Base-by-base conservation (phyloP, 441 rosid genomes). In the Heliophila coronopifolia region DNA sequence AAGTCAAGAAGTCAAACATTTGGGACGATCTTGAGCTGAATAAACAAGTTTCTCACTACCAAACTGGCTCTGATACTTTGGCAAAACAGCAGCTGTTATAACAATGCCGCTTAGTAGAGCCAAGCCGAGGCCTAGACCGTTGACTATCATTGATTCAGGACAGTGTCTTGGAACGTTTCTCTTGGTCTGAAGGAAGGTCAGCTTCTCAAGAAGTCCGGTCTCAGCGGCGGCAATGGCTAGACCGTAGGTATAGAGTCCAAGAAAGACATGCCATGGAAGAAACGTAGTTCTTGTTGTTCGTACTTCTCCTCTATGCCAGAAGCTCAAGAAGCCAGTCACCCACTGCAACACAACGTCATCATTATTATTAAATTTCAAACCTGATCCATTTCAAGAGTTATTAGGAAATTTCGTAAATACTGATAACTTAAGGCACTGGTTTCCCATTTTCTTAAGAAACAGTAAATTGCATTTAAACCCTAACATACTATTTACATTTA, bases 151-250 rank as follows among this genome's bases (percentile, higher is more conserved):
- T 45, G 95, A 81, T 66, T 90, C 95, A 1, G 80, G 61, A 25
- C 80, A 56, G 34, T 41, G 78, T 36, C 54, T 77, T 0, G 72
- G 43, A 0, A 58, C 72, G 61, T 62, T 72, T 59, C 80, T 64
- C 17, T 58, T 70, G 3, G 72, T 57, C 65, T 90, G 94, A 65
- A 81, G 61, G 58, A 84, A 77, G 0, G 95, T 82, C 36, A 86
- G 43, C 55, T 82, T 84, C 80, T 86, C 94, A 7, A 86, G 66
- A 0, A 86, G 74, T 11, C 98, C 94, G 0, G 98, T 90, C 62
- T 90, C 96, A 0, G 96, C 95, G 0, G 96, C 82, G 17, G 81
- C 85, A 61, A 84, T 83, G n/a, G 95, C 95, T 59, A 90, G 66
- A 8, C 77, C 87, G 31, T 86, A 90, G 0, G 92, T 80, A 61